Evolutionary conservation across 1,284 basidiomycete species (phyloP).

Genomic region (Albatrellus sp.): DNA sequence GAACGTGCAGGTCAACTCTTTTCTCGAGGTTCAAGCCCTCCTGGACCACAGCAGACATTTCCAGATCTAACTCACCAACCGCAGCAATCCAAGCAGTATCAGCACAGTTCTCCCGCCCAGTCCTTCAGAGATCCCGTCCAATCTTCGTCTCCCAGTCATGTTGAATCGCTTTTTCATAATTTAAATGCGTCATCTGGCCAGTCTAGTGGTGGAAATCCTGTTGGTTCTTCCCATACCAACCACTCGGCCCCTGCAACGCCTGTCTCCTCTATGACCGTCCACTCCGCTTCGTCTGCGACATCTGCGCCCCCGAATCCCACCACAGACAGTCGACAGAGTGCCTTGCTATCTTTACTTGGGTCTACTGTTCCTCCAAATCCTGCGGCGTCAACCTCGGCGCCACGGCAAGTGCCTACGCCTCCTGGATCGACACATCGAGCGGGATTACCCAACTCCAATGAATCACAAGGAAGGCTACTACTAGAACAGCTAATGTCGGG

Average conservation of each 20-base stretch:
- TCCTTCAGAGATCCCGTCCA: slow-evolving; percentile 21
- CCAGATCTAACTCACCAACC: slow-evolving; percentile 10
- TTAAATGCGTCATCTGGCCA: slow-evolving; percentile 27
- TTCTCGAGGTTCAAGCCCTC: slow-evolving; percentile 13
- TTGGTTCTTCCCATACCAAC: slow-evolving; percentile 20
- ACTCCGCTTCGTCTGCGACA: slow-evolving; percentile 28
- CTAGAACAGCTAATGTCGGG: slow-evolving; percentile 70
- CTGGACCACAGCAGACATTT: slow-evolving; percentile 8
- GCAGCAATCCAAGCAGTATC: slow-evolving; percentile 25
- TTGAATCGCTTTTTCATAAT: slow-evolving; percentile 49
- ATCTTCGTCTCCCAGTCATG: slow-evolving; percentile 31
- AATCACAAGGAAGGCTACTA: slow-evolving; percentile 59
- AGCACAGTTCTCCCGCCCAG: slow-evolving; percentile 22
- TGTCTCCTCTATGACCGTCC: slow-evolving; percentile 33
- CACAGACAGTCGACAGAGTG: slow-evolving; percentile 39
- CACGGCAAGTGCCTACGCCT: slow-evolving; percentile 55
- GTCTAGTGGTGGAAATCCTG: slow-evolving; percentile 19
- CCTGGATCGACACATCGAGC: slow-evolving; percentile 51
- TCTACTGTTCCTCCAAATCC: not conserved
- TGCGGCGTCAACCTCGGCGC: slow-evolving; percentile 21
- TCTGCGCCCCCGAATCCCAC: slow-evolving; percentile 29
- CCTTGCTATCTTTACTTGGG: slow-evolving; percentile 56
- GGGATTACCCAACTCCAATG: slow-evolving; percentile 36
- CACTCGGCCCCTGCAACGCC: slow-evolving; percentile 45
- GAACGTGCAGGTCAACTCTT: slow-evolving; percentile 13